These are phyloP conservation scores for Tetradesmus lagerheimii DNA, from an alignment of 139 green algal species.

Conservation along the genomic window DNA sequence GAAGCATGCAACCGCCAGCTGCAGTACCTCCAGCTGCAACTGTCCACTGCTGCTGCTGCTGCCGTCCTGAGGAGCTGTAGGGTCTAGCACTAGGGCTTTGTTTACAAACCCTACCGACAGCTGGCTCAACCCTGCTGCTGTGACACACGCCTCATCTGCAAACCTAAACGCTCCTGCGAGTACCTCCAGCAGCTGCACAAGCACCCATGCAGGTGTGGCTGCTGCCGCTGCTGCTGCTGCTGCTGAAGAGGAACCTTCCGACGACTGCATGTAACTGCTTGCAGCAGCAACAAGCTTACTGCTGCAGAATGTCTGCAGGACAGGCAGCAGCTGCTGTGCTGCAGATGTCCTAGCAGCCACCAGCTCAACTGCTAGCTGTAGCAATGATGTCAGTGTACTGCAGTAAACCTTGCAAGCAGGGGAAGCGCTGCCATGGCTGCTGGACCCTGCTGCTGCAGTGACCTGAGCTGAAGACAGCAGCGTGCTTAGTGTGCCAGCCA, in stretches of 20 bases:
- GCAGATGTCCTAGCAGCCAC: neutral
- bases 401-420: constrained; percentile 25
- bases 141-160: neutral
- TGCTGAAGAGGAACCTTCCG: neutral
- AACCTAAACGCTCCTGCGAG: constrained; percentile 32
- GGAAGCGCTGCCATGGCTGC: constrained; percentile 8
- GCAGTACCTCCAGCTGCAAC: constrained; percentile 8
- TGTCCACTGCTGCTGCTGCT: constrained; percentile 36
- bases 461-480: constrained; percentile 4
- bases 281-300: neutral
- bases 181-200: constrained; percentile 2
- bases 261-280: neutral
- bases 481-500: neutral
- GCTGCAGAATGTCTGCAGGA: neutral
- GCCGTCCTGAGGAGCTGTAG: neutral
- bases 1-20: constrained; percentile 40
- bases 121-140: neutral
- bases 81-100: constrained; percentile 9
- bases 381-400: constrained; percentile 1
- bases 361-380: constrained; percentile 27
- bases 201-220: constrained; percentile 3
- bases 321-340: neutral
- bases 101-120: constrained; percentile 7
- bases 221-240: constrained; percentile 31
- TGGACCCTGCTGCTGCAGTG: neutral